Base-by-base conservation (phyloP, 2,329 filamentous ascomycete genomes). In the Passalora sequoiae region DNA sequence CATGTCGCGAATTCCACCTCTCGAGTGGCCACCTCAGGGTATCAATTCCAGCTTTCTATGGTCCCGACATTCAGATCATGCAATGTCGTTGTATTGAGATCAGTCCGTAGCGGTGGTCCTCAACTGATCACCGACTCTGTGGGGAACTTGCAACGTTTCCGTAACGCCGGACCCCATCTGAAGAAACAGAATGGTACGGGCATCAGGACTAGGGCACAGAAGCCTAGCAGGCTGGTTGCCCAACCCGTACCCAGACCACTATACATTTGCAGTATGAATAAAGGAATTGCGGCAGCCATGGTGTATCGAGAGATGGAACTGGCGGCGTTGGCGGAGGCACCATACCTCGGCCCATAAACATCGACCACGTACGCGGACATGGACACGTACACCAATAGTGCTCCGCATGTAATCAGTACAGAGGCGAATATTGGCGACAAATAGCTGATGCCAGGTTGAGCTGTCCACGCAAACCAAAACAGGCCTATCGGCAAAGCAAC, bases 401-500 rank as follows among this genome's bases (percentile, higher is more conserved):
- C 36, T 6, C 36, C 36, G 17, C 13, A 21, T 10, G 36, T 38
- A 9, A 38, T 38, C 20, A 38, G 13, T 12, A 38, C 19, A 4
- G 36, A 38, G 5, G 36, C 36, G 20, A 38, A 24, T 8, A 38
- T 38, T 4, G 36, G 19, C 20, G 20, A 38, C 4, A 38, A n/a
- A 9, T 8, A 38, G 6, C 6, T 5, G 36, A 38, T 38, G 5
- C 6, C 4, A 16, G 36, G 13, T 15, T 15, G 36, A 7, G 22
- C 20, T 19, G 36, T 38, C 36, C 36, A 38, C 9, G 36, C 36
- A 9, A 38, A 24, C 19, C 75, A 77, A 68, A 83, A 82, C 16
- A 84, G 66, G 4, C 78, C 77, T 10, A 78, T 55, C 4, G 82
- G 82, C 4, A 86, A 66, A 3, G 74, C 66, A n/a, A 83, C 60